Percentiles rank a stretch among this genome's conserved stretches.
Conservation (phyloP, 2,329 filamentous ascomycete species). For the Colletotrichum liaoningense region DNA sequence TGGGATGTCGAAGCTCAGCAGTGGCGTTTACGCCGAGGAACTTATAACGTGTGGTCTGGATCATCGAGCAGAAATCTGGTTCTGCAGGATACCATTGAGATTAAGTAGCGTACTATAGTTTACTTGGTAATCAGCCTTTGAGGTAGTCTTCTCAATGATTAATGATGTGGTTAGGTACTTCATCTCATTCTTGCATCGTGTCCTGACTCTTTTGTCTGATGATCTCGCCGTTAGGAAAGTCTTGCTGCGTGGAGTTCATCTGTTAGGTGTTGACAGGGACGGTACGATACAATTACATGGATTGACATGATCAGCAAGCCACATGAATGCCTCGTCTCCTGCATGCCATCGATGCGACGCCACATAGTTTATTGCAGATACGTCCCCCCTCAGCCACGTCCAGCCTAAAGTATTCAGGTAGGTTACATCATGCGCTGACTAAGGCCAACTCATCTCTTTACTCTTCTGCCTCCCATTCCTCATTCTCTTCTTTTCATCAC, state of each 20-base stretch:
- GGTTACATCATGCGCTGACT: neutral
- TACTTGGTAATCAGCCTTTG: neutral
- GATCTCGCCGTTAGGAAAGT: no score
- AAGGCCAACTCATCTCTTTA: neutral
- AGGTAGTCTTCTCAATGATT: no score
- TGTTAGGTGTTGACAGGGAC: no score
- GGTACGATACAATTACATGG: no score
- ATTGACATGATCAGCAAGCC: neutral
- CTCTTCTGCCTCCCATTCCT: neutral
- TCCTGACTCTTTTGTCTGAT: no score
- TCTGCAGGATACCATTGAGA: conserved; percentile 50
- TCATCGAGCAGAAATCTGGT: conserved; percentile 59
- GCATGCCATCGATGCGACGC: neutral
- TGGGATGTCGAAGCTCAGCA: conserved; percentile 73
- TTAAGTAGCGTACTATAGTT: conserved; percentile 39
- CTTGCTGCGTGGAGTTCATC: no score
- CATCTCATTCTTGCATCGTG: no score
- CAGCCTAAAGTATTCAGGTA: no score
- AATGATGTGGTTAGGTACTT: no score
- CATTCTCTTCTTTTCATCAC: neutral
- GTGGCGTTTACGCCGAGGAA: conserved; percentile 65
- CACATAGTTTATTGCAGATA: no score
- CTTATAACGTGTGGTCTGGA: conserved; percentile 58
- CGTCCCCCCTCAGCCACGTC: no score
- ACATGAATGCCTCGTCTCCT: neutral